phyloP scores from a whole-genome alignment of 441 rosid species.

The Populus trichocarpa region DNA sequence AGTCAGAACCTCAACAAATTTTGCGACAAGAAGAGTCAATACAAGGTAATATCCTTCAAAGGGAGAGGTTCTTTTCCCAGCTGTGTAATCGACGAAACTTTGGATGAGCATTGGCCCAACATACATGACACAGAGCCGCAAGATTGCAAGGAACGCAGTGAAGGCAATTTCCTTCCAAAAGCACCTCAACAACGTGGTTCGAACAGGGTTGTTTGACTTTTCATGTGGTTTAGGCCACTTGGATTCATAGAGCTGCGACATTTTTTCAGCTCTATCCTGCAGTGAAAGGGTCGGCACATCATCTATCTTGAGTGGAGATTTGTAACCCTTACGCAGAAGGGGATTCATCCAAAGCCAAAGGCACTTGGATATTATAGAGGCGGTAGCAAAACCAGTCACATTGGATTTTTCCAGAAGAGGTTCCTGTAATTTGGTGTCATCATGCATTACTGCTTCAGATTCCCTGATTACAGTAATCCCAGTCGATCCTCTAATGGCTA shows the following conservation, averaged over 20 bases:
- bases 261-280: constrained; percentile 67
- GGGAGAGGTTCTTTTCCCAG: constrained; percentile 70
- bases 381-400: constrained; percentile 67
- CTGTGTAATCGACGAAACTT: constrained; percentile 71
- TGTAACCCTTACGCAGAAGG: constrained; percentile 67
- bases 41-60: constrained; percentile 79
- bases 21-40: constrained; percentile 61
- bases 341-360: constrained; percentile 98
- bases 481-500: constrained; percentile 63
- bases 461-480: constrained; percentile 40
- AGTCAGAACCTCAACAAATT: constrained; percentile 68
- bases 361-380: constrained; percentile 62
- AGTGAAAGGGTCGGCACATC: constrained; percentile 76
- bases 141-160: constrained; percentile 80
- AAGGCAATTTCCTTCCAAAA: constrained; percentile 75
- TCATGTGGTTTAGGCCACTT: constrained; percentile 83
- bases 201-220: constrained; percentile 54
- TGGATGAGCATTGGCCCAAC: constrained; percentile 87
- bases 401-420: constrained; percentile 36
- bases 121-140: constrained; percentile 70
- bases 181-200: constrained; percentile 72
- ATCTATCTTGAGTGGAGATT: constrained; percentile 66
- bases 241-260: constrained; percentile 54
- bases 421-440: constrained; percentile 29
- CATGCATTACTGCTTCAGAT: constrained; percentile 29